Conservation (phyloP, 352 stramenopile species). For the Phytopythium mirpurense region DNA sequence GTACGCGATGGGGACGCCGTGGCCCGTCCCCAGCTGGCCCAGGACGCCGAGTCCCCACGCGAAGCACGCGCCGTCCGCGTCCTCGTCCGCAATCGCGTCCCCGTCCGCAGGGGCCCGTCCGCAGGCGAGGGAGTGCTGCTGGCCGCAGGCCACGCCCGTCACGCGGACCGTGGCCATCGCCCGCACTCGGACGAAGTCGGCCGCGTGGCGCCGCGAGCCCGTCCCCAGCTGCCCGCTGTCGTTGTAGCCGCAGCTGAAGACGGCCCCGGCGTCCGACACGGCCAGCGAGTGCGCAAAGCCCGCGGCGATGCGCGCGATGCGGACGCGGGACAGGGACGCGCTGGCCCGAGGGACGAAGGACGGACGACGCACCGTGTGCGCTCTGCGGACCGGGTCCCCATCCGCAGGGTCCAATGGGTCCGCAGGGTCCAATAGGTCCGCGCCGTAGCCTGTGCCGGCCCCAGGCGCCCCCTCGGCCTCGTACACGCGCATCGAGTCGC, state of each 20-base stretch:
- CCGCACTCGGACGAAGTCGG: conserved; percentile 48
- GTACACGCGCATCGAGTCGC: conserved; percentile 65
- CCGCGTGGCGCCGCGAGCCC: conserved; percentile 56
- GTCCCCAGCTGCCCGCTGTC: conserved; percentile 74
- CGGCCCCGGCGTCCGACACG: conserved; percentile 35
- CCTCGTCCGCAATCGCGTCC: conserved; percentile 9
- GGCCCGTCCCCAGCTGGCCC: conserved; percentile 47
- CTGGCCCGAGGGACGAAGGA: conserved; percentile 41
- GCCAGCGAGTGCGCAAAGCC: conserved; percentile 77
- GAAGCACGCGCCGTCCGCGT: conserved; percentile 45
- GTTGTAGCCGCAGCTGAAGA: conserved; percentile 82
- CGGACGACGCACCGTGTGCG: conserved; percentile 52
- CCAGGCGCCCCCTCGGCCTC: conserved; percentile 28
- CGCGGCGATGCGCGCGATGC: conserved; percentile 44
- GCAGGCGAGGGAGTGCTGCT: conserved; percentile 70
- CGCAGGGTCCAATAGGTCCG: too few species aligned
- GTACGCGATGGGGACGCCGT: conserved; percentile 58
- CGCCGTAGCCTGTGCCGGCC: conserved; percentile 6
- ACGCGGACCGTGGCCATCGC: conserved; percentile 49
- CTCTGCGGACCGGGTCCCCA: conserved; percentile 19
- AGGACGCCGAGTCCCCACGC: conserved; percentile 76
- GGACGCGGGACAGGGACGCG: conserved; percentile 33
- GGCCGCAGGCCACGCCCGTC: conserved; percentile 60
- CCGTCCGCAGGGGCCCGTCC: too few species aligned
- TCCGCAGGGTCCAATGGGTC: too few species aligned